Base-by-base conservation (phyloP, 257 asterid species). In the Ophiorrhiza pumila region DNA sequence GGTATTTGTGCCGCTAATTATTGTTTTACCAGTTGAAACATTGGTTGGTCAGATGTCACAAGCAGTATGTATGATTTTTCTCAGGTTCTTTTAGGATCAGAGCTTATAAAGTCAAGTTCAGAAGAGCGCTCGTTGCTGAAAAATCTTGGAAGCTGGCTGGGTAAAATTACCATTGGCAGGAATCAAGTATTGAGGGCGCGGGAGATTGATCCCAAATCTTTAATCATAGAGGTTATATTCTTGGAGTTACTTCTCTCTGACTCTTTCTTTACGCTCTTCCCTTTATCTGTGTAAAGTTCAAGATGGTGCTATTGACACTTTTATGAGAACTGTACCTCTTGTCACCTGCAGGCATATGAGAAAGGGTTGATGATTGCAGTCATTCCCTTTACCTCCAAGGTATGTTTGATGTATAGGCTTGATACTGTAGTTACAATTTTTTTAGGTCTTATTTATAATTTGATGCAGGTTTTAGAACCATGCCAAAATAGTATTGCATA, bases 101-200 rank as follows among this genome's bases (percentile, higher is more conserved):
- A 92, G 76, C 98, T 95, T 64, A 92, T 95, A 82, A 95, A 95
- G 78, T 89, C 98, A 57, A 92, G 96, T 69, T 87, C 88, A 23
- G 99, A 95, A 79, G 99, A 95, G 83, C 98, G 99, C 57, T 95
- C 99, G 8, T 71, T 92, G 85, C 93, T 95, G 72, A 95, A 92
- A 85, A 92, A 90, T 81, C 85, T 95, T 60, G 98, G 98, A 78
- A 92, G 97, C 89, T 95, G 99, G 99, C 92, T 95, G 80, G 99
- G 99, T 77, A 95, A 95, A 84, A 85, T 95, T 65, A 95, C 99
- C 65, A 95, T 95, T 73, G 99, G 99, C 77, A 92, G 80, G 83
- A 95, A 95, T 85, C 92, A 87, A 76, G 97, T 92, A 69, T 85
- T 95, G 75, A 83, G 96, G 83, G 99, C 94, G 35, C 87, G 91